Base-by-base conservation (phyloP, 768 basidiomycete species). In the Podaxis rugospora region DNA sequence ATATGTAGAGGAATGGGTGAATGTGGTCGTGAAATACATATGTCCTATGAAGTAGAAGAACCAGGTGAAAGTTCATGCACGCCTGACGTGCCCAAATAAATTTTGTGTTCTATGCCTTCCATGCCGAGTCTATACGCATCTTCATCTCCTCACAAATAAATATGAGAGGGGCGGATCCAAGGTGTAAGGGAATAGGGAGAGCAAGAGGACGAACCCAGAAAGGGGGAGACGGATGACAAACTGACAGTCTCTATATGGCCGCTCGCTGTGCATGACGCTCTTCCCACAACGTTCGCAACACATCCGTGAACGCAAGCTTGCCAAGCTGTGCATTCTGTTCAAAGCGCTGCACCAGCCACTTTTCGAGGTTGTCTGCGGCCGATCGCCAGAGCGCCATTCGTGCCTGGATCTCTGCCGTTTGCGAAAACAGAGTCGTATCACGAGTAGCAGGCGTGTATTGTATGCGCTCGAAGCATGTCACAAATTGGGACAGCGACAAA, bases 401-500 rank as follows among this genome's bases (percentile, higher is more conserved):
- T 2, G 92, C 84, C 71, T 93, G 90, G 57, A 98, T 86, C 74
- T 95, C 89, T 1, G 95, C 95, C n/a, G 93, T 93, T 73, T 97
- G 95, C 4, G 78, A 72, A 71, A 98, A 98, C 28, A 79, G 68
- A 7, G 94, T 97, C 51, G 83, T 80, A 51, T 80, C 75, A 23
- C 77, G 68, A 0, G 83, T 80, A n/a, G 80, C 75, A 0, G 95
- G 95, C 1, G 81, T 79, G 71, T 98, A 98, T 59, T 84, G 86
- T 74, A 98, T 95, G 66, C 85, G 86, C 74, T 98, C 95, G 66
- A 91, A 86, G 70, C 93, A 96, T 40, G 89, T 92, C 64, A 93
- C 90, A 67, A 96, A 95, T 75, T 96, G 93, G n/a, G 93, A 94
- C 28, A 97, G 77, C 11, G 92, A 92, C 54, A 98, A 88, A 76